Conservation (phyloP, 2,329 filamentous ascomycete species). For the Fusarium stilboides region DNA sequence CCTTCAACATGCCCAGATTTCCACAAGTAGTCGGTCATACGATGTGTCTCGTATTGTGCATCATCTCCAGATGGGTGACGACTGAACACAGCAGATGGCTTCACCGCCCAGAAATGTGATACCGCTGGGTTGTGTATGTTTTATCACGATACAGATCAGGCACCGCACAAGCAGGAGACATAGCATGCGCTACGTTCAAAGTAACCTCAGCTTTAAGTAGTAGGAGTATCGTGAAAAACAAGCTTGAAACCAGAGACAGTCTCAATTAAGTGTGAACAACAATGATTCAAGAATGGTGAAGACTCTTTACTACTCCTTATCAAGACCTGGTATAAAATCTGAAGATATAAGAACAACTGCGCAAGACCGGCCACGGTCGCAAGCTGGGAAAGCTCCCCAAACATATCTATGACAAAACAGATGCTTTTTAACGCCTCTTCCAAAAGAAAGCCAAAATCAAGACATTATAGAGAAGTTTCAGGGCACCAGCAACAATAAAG, state of each 20-base stretch:
- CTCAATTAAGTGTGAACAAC: no score
- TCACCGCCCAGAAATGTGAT: background rate
- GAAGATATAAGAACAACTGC: background rate
- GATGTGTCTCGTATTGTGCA: background rate
- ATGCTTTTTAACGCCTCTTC: conserved; percentile 32
- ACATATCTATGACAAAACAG: background rate
- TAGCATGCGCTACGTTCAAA: no score
- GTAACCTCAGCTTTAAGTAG: no score
- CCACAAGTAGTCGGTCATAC: background rate
- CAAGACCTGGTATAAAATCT: background rate
- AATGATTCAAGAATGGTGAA: no score
- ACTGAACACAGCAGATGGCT: background rate
- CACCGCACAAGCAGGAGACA: no score
- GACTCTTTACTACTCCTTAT: no score
- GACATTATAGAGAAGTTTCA: conserved; percentile 42
- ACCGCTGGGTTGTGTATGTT: background rate
- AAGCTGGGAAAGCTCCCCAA: background rate
- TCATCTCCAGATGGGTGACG: background rate
- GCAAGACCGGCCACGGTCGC: background rate
- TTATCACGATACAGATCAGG: background rate
- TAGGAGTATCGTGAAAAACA: no score
- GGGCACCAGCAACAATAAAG: conserved; percentile 39
- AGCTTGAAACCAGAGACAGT: no score
- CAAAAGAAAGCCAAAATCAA: conserved; percentile 46
- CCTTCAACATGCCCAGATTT: background rate